Base-by-base conservation (phyloP, 2,329 filamentous ascomycete genomes). In the Diaporthe ilicicola region DNA sequence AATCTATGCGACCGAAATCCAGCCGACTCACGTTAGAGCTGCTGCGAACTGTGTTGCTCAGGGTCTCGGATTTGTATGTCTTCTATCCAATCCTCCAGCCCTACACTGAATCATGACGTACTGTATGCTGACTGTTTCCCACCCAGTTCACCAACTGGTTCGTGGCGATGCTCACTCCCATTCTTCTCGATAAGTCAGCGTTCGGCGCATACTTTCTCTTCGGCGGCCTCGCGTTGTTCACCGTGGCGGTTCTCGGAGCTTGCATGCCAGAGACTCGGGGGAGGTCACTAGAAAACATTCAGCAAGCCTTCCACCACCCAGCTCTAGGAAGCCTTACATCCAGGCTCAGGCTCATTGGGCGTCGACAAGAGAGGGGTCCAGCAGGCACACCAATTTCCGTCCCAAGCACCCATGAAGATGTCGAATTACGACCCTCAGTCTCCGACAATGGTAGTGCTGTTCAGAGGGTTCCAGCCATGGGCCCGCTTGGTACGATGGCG, bases 1-100 rank as follows among this genome's bases (percentile, higher is more conserved):
- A 72, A 85, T 91, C 8, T 90, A 89, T 70, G 84, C 85, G 0
- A 83, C 84, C 10, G 89, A 91, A 78, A 90, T 90, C 46, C 88
- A 90, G 73, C 87, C 87, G 0, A 81, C 83, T 4, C 79, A 84
- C 48, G 90, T 87, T 0, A 81, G 89, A 6, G 88, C 87, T 0
- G 84, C 84, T 0, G 88, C 87, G 4, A 88, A 84, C 15, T 85
- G 83, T 68, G 74, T 89, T 5, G 86, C 85, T 0, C 82, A 87
- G 74, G 78, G 77, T 0, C 68, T 78, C 10, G 75, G 74, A 53
- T 79, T 77, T 44, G 76, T 77, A 53, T 72, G 73, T 76, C 15
- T 27, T 22, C 4, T n/a, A 8, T 12, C 32, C 24, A 1, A 29
- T 24, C 27, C 12, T 32, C 42, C n/a, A n/a, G n/a, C n/a, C n/a